These are phyloP conservation scores for Neoboletus magnificus DNA, from an alignment of 768 basidiomycete species.

Conservation along the genomic window DNA sequence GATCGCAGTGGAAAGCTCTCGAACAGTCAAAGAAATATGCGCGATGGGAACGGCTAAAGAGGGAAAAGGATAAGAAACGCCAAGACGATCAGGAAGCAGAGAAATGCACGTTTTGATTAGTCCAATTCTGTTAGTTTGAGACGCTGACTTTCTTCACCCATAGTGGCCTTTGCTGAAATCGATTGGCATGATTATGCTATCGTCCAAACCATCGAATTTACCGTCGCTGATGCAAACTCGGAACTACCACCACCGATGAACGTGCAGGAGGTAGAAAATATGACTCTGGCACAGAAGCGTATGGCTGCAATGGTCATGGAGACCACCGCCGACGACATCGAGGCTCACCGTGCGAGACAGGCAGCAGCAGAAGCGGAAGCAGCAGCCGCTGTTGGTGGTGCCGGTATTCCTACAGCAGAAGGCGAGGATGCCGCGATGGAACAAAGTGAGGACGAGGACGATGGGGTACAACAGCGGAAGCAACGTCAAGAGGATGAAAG, in stretches of 20 bases:
- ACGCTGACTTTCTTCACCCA: constrained; percentile 6
- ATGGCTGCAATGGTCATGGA: constrained; percentile 99
- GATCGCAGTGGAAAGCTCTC: constrained; percentile 73
- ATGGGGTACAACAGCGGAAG: constrained; percentile 54
- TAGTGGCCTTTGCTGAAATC: constrained; percentile 93
- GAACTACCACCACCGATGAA: constrained; percentile 98
- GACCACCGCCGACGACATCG: constrained; percentile 82
- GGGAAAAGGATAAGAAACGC: constrained; percentile 81
- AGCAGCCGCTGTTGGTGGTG: constrained; percentile 71
- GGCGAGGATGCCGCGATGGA: constrained; percentile 66
- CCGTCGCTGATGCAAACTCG: constrained; percentile 82
- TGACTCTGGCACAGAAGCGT: constrained; percentile 95
- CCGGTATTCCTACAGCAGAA: constrained; percentile 42
- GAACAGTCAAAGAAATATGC: constrained; percentile 75
- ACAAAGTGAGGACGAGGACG: constrained; percentile 85
- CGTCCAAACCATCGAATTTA: constrained; percentile 98
- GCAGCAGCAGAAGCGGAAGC: constrained; percentile 85
- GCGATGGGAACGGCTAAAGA: constrained; percentile 83
- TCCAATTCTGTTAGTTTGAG: neutral
- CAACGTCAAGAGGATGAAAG: constrained; percentile 69
- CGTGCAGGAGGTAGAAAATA: constrained; percentile 89
- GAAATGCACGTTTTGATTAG: constrained; percentile 52
- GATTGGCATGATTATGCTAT: constrained; percentile 99
- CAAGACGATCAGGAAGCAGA: constrained; percentile 93
- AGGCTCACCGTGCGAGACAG: constrained; percentile 75